Conservation (phyloP, 2,329 filamentous ascomycete species). For the Zymoseptoria tritici region DNA sequence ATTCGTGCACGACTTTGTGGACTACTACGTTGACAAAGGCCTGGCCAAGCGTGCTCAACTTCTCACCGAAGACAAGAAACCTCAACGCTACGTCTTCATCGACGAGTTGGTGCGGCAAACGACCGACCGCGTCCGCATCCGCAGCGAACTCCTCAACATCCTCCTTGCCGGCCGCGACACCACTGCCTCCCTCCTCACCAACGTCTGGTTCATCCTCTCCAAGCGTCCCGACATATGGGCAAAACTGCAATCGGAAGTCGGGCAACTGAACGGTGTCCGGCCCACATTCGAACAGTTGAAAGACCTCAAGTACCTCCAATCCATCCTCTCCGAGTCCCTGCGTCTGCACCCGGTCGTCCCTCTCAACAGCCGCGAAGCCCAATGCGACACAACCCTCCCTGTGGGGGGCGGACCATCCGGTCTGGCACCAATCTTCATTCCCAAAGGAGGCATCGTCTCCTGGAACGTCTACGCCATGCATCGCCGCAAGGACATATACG, state of each 20-base stretch:
- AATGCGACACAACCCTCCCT: conserved; percentile 68
- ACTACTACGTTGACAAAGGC: conserved; percentile 42
- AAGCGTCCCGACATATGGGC: conserved; percentile 26
- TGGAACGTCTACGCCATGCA: conserved; percentile 54
- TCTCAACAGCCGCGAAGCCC: conserved; percentile 66
- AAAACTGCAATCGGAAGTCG: conserved; percentile 26
- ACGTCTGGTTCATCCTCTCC: conserved; percentile 34
- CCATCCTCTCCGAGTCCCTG: conserved; percentile 68
- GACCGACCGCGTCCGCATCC: conserved; percentile 40
- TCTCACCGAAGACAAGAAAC: conserved; percentile 27
- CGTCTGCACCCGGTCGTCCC: conserved; percentile 72
- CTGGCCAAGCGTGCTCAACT: conserved; percentile 28
- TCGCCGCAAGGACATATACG: conserved; percentile 26
- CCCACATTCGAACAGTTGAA: conserved; percentile 39
- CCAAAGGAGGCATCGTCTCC: conserved; percentile 56
- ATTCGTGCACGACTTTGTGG: conserved; percentile 41
- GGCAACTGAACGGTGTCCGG: conserved; percentile 15
- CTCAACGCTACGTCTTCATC: conserved; percentile 42
- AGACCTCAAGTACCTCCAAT: conserved; percentile 37
- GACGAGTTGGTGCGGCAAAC: conserved; percentile 42
- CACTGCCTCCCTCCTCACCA: conserved; percentile 45
- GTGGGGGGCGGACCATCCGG: conserved; percentile 50
- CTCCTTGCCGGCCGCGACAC: conserved; percentile 49
- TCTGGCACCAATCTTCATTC: conserved; percentile 54
- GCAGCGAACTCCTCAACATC: conserved; percentile 45